phyloP scores from a whole-genome alignment of 2,329 filamentous ascomycete species.

The Acarospora socialis region DNA sequence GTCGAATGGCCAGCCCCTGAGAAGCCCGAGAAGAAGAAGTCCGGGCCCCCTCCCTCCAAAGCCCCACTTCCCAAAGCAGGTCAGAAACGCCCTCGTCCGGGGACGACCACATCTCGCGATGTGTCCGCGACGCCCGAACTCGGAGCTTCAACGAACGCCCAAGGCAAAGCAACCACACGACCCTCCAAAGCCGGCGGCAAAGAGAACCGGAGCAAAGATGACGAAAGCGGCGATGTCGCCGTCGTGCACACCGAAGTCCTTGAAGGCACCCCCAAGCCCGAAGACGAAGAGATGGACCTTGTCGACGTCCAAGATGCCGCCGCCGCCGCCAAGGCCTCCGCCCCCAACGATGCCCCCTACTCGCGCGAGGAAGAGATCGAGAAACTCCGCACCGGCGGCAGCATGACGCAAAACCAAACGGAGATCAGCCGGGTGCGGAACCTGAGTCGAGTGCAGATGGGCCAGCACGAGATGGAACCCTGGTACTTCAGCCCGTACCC shows the following conservation, averaged over 20 bases:
- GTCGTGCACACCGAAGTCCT: conserved; percentile 33
- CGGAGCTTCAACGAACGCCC: conserved; percentile 35
- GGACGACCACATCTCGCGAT: conserved; percentile 36
- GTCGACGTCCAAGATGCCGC: conserved; percentile 39
- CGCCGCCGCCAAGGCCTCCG: conserved; percentile 31
- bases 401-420: conserved; percentile 97
- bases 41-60: conserved; percentile 15
- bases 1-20: conserved; percentile 92
- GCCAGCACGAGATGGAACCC: conserved; percentile 77
- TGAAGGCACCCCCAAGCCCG: conserved; percentile 33
- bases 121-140: conserved; percentile 42
- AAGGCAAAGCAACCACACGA: conserved; percentile 29
- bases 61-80: conserved; percentile 23
- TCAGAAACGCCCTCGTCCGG: conserved; percentile 32
- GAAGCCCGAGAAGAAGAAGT: conserved; percentile 46
- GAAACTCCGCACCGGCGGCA: conserved; percentile 82
- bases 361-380: conserved; percentile 88
- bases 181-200: conserved; percentile 45
- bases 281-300: conserved; percentile 38
- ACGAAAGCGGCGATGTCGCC: conserved; percentile 16
- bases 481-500: conserved; percentile 99
- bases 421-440: conserved; percentile 95
- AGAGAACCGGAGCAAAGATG: conserved; percentile 22
- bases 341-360: conserved; percentile 37
- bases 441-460: conserved; percentile 87